Evolutionary conservation across 2,329 filamentous ascomycete species (phyloP).

Genomic region (Xylaria sp.): DNA sequence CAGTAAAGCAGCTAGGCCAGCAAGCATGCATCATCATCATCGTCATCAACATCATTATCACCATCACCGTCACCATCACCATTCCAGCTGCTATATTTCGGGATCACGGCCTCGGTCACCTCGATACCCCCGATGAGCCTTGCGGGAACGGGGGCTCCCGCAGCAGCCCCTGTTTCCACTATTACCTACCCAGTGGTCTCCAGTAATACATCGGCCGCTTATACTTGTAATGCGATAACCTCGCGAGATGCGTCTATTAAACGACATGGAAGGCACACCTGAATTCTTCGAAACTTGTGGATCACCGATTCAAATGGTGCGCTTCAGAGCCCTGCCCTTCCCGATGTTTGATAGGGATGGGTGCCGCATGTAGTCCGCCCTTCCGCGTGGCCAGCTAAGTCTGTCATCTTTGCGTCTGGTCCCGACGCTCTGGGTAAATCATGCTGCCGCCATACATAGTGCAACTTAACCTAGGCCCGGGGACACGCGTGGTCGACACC

Average conservation of each 20-base stretch:
- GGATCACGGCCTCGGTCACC: constrained; percentile 12
- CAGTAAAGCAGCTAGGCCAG: constrained; percentile 4
- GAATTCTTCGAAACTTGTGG: constrained; percentile 1
- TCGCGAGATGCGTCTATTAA: constrained; percentile 10
- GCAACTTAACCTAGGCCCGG: constrained; percentile 13
- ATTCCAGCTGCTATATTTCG: constrained; percentile 11
- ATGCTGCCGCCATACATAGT: constrained; percentile 20
- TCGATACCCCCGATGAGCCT: constrained; percentile 13
- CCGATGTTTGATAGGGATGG: background rate
- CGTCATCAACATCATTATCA: background rate
- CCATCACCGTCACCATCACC: background rate
- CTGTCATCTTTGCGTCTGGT: constrained; percentile 19
- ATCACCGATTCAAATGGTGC: constrained; percentile 4
- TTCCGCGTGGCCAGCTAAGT: constrained; percentile 19
- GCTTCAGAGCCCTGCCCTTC: background rate
- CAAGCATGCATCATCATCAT: constrained; percentile 16
- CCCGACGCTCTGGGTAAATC: constrained; percentile 36
- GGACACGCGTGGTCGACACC: constrained; percentile 14
- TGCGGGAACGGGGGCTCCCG: constrained; percentile 30
- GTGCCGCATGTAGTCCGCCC: constrained; percentile 3
- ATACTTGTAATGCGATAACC: constrained; percentile 11
- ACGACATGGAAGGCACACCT: constrained; percentile 6
- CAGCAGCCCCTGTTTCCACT: constrained; percentile 27
- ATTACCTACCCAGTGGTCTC: constrained; percentile 9
- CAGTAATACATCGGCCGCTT: background rate